Conservation (phyloP, 108 stramenopile genomes). For the Seminavis robusta region DNA sequence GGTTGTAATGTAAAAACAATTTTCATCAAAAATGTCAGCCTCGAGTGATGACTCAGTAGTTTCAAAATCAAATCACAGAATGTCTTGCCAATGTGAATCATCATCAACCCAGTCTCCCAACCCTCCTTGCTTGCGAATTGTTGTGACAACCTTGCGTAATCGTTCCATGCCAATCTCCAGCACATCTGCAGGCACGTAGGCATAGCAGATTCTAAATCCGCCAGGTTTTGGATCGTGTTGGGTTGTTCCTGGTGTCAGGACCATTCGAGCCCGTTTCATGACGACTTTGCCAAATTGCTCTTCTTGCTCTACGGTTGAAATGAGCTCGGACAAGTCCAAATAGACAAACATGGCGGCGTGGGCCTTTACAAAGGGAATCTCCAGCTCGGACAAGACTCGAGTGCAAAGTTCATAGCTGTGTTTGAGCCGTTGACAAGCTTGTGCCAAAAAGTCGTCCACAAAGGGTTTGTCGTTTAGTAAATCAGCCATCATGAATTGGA, state of each 20-base stretch:
- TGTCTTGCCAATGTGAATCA: too few species aligned
- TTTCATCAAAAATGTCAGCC: too few species aligned
- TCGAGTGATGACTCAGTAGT: too few species aligned
- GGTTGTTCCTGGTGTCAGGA: constrained; percentile 76
- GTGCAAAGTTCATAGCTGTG: constrained; percentile 54
- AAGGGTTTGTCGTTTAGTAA: constrained; percentile 70
- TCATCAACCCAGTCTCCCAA: too few species aligned
- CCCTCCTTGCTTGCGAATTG: too few species aligned
- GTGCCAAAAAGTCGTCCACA: constrained; percentile 59
- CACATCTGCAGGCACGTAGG: constrained; percentile 61
- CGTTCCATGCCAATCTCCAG: constrained; percentile 73
- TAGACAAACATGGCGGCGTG: constrained; percentile 80
- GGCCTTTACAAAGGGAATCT: constrained; percentile 61
- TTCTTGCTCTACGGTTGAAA: constrained; percentile 75
- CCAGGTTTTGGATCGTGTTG: constrained; percentile 68
- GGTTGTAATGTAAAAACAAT: too few species aligned
- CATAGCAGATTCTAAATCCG: constrained; percentile 83
- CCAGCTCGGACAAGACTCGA: constrained; percentile 62
- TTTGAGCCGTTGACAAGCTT: constrained; percentile 35
- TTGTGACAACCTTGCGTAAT: constrained; percentile 53
- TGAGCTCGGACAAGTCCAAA: constrained; percentile 69
- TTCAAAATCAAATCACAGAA: too few species aligned
- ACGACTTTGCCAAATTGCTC: constrained; percentile 45
- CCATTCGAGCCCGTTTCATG: constrained; percentile 55
- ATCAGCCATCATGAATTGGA: constrained; percentile 73